phyloP scores from a whole-genome alignment of 108 stramenopile species.

The Skeletonema menzelii region DNA sequence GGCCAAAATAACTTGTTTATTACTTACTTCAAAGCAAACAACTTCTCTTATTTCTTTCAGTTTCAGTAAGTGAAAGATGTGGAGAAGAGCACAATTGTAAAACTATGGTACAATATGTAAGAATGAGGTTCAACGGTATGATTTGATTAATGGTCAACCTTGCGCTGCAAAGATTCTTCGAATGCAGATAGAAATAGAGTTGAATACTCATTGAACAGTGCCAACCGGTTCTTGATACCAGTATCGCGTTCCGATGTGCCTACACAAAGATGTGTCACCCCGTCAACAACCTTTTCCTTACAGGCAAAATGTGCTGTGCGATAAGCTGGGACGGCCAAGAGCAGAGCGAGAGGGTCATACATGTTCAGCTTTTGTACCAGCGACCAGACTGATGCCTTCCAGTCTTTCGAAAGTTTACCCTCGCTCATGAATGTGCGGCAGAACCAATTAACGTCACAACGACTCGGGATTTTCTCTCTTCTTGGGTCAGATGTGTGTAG shows the following conservation, averaged over 20 bases:
- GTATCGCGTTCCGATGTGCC: slow-evolving; percentile 40
- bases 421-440: slow-evolving; percentile 38
- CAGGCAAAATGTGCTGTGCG: slow-evolving; percentile 24
- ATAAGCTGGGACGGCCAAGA: slow-evolving; percentile 44
- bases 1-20: no score
- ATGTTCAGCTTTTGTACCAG: slow-evolving; percentile 43
- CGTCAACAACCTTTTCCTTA: slow-evolving; percentile 42
- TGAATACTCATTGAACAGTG: slow-evolving; percentile 37
- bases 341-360: slow-evolving; percentile 47
- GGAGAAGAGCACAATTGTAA: no score
- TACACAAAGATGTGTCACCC: slow-evolving; percentile 32
- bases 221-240: slow-evolving; percentile 28
- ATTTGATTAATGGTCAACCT: neutral
- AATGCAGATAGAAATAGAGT: slow-evolving; percentile 37
- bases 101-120: no score
- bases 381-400: slow-evolving; percentile 33
- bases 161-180: slow-evolving; percentile 23
- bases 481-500: slow-evolving; percentile 35
- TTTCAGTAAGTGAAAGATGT: no score
- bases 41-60: no score
- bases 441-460: slow-evolving; percentile 49
- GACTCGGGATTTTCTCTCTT: slow-evolving; percentile 43
- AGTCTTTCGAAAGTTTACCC: slow-evolving; percentile 20
- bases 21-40: no score
- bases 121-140: neutral